These are phyloP conservation scores for Elaeis oleifera DNA, from an alignment of 202 grass and related monocot species.

Conservation along the genomic window DNA sequence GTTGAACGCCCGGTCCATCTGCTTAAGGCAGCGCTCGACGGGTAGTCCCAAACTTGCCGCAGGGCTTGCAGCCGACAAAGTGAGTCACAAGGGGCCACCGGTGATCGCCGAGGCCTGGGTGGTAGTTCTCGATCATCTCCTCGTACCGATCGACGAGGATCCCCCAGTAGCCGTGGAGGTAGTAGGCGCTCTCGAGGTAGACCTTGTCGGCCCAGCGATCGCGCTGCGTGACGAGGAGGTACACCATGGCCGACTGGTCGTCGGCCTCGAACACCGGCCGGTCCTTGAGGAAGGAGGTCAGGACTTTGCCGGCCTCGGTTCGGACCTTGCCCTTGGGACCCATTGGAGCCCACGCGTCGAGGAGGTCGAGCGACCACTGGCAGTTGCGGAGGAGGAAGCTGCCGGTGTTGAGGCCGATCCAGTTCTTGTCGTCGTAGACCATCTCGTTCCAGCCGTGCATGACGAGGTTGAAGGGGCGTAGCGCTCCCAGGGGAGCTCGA, in stretches of 20 bases:
- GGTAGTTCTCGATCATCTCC: constrained; percentile 93
- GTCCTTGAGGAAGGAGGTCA: constrained; percentile 78
- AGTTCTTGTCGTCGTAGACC: constrained; percentile 94
- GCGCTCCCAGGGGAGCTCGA: constrained; percentile 92
- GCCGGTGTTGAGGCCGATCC: constrained; percentile 98
- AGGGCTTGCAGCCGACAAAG: constrained; percentile 97
- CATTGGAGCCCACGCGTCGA: constrained; percentile 94
- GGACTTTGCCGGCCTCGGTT: constrained; percentile 66
- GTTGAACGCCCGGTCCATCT: constrained; percentile 99
- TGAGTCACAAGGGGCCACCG: constrained; percentile 95
- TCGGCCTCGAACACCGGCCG: constrained; percentile 93
- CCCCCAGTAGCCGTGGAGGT: constrained; percentile 97
- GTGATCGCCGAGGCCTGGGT: constrained; percentile 85
- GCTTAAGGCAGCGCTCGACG: constrained; percentile 87
- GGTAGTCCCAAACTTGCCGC: constrained; percentile 98
- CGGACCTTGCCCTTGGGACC: constrained; percentile 88
- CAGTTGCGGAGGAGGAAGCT: constrained; percentile 96
- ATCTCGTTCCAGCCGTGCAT: constrained; percentile 97
- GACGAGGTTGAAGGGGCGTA: constrained; percentile 66
- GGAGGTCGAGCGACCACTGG: constrained; percentile 95
- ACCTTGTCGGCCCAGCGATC: constrained; percentile 88
- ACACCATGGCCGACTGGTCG: constrained; percentile 97
- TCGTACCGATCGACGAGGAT: constrained; percentile 92
- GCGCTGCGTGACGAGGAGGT: constrained; percentile 79
- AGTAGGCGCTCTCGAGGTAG: constrained; percentile 86